These are phyloP conservation scores for Otatea glauca DNA, from an alignment of 176 grass and related monocot genomes.

Conservation along the genomic window DNA sequence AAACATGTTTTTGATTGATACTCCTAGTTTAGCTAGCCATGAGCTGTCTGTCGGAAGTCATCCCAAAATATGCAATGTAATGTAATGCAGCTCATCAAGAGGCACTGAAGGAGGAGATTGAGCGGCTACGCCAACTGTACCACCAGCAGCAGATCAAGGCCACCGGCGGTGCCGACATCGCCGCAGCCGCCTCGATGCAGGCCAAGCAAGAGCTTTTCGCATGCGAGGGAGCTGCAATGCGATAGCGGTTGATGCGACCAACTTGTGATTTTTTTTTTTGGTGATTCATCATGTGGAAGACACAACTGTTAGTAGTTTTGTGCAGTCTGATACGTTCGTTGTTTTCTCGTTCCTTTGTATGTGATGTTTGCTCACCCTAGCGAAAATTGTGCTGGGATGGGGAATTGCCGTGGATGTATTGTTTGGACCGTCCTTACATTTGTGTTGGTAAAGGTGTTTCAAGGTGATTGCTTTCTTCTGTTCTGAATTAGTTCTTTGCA, in stretches of 20 bases:
- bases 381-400: conserved; percentile 41
- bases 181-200: conserved; percentile 54
- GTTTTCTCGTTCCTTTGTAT: conserved; percentile 1
- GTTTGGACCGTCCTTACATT: conserved; percentile 33
- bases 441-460: conserved; percentile 40
- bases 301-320: conserved; percentile 46
- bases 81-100: conserved; percentile 83
- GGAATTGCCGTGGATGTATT: conserved; percentile 35
- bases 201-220: conserved; percentile 57
- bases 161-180: conserved; percentile 49
- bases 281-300: neutral
- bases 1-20: neutral
- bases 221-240: conserved; percentile 53
- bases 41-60: neutral
- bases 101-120: conserved; percentile 81
- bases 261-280: conserved; percentile 1
- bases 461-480: conserved; percentile 11
- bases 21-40: neutral
- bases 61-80: neutral
- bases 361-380: conserved; percentile 31
- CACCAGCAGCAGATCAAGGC: conserved; percentile 83
- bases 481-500: neutral
- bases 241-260: conserved; percentile 27
- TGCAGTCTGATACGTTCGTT: conserved; percentile 41
- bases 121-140: conserved; percentile 76